phyloP scores from a whole-genome alignment of 2,329 filamentous ascomycete genomes.

The Alternaria panax region DNA sequence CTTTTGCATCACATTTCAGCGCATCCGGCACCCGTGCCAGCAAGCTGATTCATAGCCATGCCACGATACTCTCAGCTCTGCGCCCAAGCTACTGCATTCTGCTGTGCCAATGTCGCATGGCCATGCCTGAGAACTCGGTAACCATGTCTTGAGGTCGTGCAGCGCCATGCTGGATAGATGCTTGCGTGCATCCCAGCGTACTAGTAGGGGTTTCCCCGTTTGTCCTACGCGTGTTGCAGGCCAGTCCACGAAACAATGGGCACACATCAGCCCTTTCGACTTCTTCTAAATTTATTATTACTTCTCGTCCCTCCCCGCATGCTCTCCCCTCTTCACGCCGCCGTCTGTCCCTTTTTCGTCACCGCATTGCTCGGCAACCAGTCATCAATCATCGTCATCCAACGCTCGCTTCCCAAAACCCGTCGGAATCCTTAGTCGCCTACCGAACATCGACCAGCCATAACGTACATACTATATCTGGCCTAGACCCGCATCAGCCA shows the following conservation, averaged over 20 bases:
- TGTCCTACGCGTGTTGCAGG: constrained; percentile 44
- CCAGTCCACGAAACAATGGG: constrained; percentile 43
- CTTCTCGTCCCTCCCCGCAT: constrained; percentile 41
- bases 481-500: constrained; percentile 41
- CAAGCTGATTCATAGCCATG: constrained; percentile 3
- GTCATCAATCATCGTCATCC: constrained; percentile 23
- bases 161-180: constrained; percentile 38
- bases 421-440: constrained; percentile 11
- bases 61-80: constrained; percentile 20
- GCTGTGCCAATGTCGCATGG: constrained; percentile 32
- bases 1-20: constrained; percentile 23
- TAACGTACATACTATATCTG: constrained; percentile 21
- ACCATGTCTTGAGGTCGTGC: constrained; percentile 37
- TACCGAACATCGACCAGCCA: constrained; percentile 22
- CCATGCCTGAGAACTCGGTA: constrained; percentile 30
- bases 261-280: constrained; percentile 37
- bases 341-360: constrained; percentile 35
- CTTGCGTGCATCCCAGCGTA: constrained; percentile 41
- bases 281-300: constrained; percentile 45
- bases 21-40: constrained; percentile 21
- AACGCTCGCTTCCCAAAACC: constrained; percentile 26
- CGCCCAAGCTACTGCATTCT: constrained; percentile 32
- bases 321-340: constrained; percentile 26
- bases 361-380: constrained; percentile 31
- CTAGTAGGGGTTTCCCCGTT: constrained; percentile 34